Evolutionary conservation across 306 rosid genomes (phyloP), one percentile per base, ranked within the genome.

Genomic region (Ormosia semicastrata): DNA sequence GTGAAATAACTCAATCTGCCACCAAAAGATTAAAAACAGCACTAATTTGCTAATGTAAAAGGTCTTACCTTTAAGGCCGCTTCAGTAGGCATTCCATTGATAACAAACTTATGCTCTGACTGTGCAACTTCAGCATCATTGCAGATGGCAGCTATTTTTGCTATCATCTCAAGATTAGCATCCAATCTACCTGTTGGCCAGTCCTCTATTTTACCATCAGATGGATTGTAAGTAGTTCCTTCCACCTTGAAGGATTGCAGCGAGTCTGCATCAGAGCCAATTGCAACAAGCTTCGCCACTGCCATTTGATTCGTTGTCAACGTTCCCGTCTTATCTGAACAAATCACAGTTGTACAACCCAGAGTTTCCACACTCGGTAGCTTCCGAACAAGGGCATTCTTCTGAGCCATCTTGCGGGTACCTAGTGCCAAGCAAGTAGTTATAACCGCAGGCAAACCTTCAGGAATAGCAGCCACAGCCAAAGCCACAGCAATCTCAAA

Each of bases 51-150:
- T 13, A 59, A 43, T 1, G 49, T 75, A 8, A 73, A 37, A 46
- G 71, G 29, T 36, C 30, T 75, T 43, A 84, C 97, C 92, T 89
- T 91, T 3, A 92, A 77, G 1, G 97, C 95, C 37, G 97, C 97
- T 78, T 92, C 97, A 49, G 97, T 92, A 33, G 97, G 97, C 83
- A 92, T 83, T 82, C 97, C 97, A 80, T 84, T 78, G 63, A 92
- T 88, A 1, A 89, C 85, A 76, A 85, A 88, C 82, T 92, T 86
- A n/a, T 82, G 81, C 62, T 86, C 97, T 7, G 92, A 49, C 71
- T 84, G 91, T 5, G 87, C 4, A 17, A 92, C 65, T 7, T 85
- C 90, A 12, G 97, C 89, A 81, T 92, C 97, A 66, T 91, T 92
- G 76, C 97, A 92, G 32, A 91, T 50, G 5, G 95, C 92, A 32